phyloP scores from a whole-genome alignment of 345 rosid species.

The Rhodomyrtus tomentosa region DNA sequence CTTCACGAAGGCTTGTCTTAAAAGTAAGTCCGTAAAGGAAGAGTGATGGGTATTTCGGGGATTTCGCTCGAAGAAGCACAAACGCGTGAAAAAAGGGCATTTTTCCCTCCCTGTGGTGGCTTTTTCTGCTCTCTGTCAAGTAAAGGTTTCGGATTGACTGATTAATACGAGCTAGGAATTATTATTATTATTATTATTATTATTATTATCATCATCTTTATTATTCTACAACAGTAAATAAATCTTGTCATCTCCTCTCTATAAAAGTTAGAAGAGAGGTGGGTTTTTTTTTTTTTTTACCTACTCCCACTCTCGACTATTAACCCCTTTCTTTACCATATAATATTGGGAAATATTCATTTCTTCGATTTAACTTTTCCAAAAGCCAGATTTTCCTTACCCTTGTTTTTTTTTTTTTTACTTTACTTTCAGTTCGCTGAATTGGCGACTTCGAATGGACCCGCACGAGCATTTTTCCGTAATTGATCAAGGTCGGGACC shows the following conservation, averaged over 20 bases:
- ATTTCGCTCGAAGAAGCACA: not conserved
- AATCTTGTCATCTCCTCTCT: not conserved
- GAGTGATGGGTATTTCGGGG: not conserved
- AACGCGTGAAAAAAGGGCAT: not conserved
- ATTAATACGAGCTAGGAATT: not conserved
- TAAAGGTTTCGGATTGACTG: not conserved
- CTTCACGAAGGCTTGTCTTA: not conserved
- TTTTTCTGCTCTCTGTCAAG: not conserved
- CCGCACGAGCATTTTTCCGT: accelerated
- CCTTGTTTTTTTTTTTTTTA: no score
- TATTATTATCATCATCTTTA: not conserved
- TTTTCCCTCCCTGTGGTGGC: no score
- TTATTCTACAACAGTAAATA: not conserved
- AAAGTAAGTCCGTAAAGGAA: not conserved
- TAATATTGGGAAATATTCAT: not conserved
- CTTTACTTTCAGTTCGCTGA: accelerated
- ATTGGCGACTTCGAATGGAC: not conserved
- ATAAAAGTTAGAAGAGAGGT: not conserved
- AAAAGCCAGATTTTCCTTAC: not conserved
- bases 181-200: not conserved
- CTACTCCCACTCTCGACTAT: not conserved
- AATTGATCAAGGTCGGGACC: accelerated
- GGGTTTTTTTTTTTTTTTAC: not conserved
- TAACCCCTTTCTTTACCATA: not conserved
- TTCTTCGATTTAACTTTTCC: not conserved